Percentiles rank a stretch among this genome's conserved stretches.
Evolutionary conservation across 2,329 filamentous ascomycete species (phyloP).

Genomic region (Zymoseptoria crescenta): DNA sequence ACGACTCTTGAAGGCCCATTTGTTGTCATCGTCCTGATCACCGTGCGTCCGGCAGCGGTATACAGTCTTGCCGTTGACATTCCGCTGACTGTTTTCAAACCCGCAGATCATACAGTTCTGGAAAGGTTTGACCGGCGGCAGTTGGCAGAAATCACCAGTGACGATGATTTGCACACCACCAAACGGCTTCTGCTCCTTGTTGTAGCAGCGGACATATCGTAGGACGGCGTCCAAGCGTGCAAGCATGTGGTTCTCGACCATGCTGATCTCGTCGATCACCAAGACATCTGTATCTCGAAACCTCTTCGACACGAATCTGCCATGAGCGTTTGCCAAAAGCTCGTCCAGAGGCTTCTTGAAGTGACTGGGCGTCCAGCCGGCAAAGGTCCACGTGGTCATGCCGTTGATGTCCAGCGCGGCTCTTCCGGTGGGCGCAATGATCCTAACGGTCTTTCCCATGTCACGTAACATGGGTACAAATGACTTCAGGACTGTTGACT

Average conservation of each 20-base stretch:
- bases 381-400: slow-evolving; percentile 49
- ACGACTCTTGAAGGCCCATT: slow-evolving; percentile 53
- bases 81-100: slow-evolving; percentile 21
- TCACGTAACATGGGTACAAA: slow-evolving; percentile 36
- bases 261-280: slow-evolving; percentile 59
- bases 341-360: slow-evolving; percentile 36
- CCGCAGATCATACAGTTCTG: slow-evolving; percentile 45
- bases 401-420: slow-evolving; percentile 52
- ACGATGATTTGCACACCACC: slow-evolving; percentile 41
- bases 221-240: slow-evolving; percentile 45
- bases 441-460: slow-evolving; percentile 36
- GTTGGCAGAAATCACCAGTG: slow-evolving; percentile 48
- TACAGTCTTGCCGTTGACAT: slow-evolving; percentile 13
- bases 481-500: slow-evolving; percentile 48
- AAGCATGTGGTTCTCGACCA: slow-evolving; percentile 52
- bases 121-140: slow-evolving; percentile 54
- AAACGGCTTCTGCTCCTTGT: slow-evolving; percentile 25
- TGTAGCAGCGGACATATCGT: slow-evolving; percentile 31
- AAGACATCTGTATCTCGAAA: slow-evolving; percentile 46
- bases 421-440: slow-evolving; percentile 53
- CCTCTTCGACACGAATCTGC: slow-evolving; percentile 30
- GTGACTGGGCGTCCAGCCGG: slow-evolving; percentile 46
- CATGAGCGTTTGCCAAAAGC: slow-evolving; percentile 23
- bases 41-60: slow-evolving; percentile 33
- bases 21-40: slow-evolving; percentile 42